phyloP scores from a whole-genome alignment of 805 yeast genomes.

The Monosporozyma siamensis region DNA sequence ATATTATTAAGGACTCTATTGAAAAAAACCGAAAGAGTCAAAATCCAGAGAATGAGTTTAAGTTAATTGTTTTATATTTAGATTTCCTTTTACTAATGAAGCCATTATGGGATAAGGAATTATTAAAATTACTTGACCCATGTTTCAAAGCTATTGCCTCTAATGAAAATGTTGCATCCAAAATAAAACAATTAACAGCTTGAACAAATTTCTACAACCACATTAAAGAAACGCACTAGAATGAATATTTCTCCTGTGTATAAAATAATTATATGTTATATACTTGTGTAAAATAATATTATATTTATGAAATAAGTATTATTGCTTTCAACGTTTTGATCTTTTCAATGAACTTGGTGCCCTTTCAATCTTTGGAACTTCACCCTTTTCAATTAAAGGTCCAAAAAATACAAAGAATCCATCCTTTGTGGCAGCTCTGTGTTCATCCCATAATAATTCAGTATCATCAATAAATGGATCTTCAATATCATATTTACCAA shows the following conservation, averaged over 20 bases:
- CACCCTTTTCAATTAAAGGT: slow-evolving; percentile 61
- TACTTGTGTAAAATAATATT: neutral
- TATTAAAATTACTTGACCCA: slow-evolving; percentile 6
- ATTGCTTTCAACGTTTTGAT: neutral
- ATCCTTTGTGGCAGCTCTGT: slow-evolving; percentile 82
- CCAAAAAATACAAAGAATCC: slow-evolving; percentile 96
- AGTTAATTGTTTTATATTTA: slow-evolving; percentile 41
- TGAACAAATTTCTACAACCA: neutral
- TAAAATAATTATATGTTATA: neutral
- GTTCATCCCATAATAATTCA: slow-evolving; percentile 88
- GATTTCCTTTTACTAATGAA: slow-evolving; percentile 41
- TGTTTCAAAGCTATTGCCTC: neutral
- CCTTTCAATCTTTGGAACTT: slow-evolving; percentile 38
- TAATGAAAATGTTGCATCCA: neutral
- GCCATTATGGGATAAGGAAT: slow-evolving; percentile 24
- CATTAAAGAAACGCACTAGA: neutral
- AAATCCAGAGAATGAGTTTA: slow-evolving; percentile 7
- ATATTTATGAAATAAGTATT: too few relatives aligned
- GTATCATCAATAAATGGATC: slow-evolving; percentile 97
- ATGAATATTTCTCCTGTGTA: neutral
- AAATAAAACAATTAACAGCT: neutral
- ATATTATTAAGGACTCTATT: slow-evolving; percentile 26
- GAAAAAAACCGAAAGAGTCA: slow-evolving; percentile 17
- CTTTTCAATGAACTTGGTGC: slow-evolving; percentile 12
- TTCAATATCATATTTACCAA: slow-evolving; percentile 82